A percentile compares a stretch with the other conserved stretches of the same genome.
phyloP scores from a whole-genome alignment of 495 filamentous ascomycete genomes.

The Jackrogersella minutella region DNA sequence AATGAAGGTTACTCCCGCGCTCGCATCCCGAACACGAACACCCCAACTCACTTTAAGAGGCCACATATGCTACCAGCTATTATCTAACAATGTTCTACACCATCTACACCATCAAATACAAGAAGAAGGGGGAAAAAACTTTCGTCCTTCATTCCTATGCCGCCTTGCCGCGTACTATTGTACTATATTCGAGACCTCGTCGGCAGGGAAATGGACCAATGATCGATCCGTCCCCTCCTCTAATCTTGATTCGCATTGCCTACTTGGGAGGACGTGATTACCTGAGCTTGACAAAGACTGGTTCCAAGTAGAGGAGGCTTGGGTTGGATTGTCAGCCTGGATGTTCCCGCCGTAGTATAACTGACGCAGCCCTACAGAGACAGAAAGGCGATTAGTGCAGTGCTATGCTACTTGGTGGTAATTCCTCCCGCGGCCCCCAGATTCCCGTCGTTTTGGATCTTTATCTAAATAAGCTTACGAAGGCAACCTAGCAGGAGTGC shows the following conservation, averaged over 20 bases:
- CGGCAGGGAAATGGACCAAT: slow-evolving; percentile 25
- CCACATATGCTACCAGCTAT: slow-evolving; percentile 25
- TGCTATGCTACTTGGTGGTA: slow-evolving; percentile 24
- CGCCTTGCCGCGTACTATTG: slow-evolving; percentile 40
- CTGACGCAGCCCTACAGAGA: slow-evolving; percentile 47
- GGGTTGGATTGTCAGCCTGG: slow-evolving; percentile 40
- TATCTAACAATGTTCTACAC: neutral
- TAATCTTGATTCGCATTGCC: slow-evolving; percentile 2
- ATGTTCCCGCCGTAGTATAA: slow-evolving; percentile 40
- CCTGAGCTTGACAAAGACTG: slow-evolving; percentile 35
- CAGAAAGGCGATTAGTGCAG: slow-evolving; percentile 19
- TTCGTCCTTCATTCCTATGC: slow-evolving; percentile 25
- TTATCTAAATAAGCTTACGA: slow-evolving; percentile 34
- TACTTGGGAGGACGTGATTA: slow-evolving; percentile 21
- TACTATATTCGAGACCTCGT: slow-evolving; percentile 42
- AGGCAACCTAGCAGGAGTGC: slow-evolving; percentile 1
- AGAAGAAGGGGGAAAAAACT: slow-evolving; percentile 3
- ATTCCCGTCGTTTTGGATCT: slow-evolving; percentile 28
- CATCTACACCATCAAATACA: slow-evolving; percentile 20
- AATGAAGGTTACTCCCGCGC: slow-evolving; percentile 43
- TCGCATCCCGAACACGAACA: slow-evolving; percentile 43
- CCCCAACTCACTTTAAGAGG: slow-evolving; percentile 40
- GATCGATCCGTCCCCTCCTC: slow-evolving; percentile 5
- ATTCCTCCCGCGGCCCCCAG: slow-evolving; percentile 34
- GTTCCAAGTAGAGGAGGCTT: slow-evolving; percentile 21